phyloP scores from a whole-genome alignment of 2,329 filamentous ascomycete genomes.

The Monosporascus sp. region DNA sequence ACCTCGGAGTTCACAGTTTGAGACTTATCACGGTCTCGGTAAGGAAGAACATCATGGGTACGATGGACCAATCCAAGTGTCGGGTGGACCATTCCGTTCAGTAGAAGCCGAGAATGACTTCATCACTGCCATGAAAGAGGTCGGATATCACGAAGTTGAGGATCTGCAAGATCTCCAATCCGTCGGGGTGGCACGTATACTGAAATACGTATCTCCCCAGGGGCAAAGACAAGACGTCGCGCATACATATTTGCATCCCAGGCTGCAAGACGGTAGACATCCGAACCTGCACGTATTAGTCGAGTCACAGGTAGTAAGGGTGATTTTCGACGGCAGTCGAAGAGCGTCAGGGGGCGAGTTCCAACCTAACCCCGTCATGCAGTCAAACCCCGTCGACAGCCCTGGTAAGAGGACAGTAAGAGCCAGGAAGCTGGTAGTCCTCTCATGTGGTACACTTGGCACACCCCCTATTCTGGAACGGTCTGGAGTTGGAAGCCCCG shows the following conservation, averaged over 20 bases:
- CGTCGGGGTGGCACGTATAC: conserved; percentile 18
- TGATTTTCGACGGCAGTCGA: conserved; percentile 42
- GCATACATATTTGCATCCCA: conserved; percentile 1
- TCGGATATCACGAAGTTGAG: conserved; percentile 40
- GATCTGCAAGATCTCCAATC: conserved; percentile 42
- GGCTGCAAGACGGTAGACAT: conserved; percentile 3
- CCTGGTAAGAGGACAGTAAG: conserved; percentile 23
- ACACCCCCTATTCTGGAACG: conserved; percentile 6
- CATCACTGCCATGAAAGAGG: conserved; percentile 35
- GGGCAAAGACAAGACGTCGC: conserved; percentile 4
- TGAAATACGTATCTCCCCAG: conserved; percentile 17
- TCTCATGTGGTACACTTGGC: background rate
- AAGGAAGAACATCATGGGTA: conserved; percentile 38
- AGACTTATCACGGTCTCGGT: conserved; percentile 16
- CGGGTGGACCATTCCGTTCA: conserved; percentile 37
- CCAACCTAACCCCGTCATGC: conserved; percentile 33
- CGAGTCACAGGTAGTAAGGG: conserved; percentile 43
- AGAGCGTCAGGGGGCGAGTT: conserved; percentile 46
- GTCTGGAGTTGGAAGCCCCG: conserved; percentile 3
- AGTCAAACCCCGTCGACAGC: conserved; percentile 6
- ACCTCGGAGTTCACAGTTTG: background rate
- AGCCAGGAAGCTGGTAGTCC: conserved; percentile 41
- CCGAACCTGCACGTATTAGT: conserved; percentile 46
- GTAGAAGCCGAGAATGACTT: conserved; percentile 37
- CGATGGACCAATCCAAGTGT: conserved; percentile 44